Base-by-base conservation (phyloP, 306 rosid species). In the Spatholobus suberectus region DNA sequence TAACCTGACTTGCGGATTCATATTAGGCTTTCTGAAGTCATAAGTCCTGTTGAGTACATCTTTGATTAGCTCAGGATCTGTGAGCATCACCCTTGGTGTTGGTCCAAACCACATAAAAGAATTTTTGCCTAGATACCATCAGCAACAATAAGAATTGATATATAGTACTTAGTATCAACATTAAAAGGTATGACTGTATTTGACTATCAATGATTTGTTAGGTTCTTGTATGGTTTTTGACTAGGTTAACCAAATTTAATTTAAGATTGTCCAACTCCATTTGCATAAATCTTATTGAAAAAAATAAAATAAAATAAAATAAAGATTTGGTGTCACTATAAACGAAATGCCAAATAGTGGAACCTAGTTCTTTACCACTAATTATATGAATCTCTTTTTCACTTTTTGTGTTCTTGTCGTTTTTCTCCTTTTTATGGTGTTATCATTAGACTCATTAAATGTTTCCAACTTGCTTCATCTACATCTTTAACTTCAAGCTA, bases 31-130 rank as follows among this genome's bases (percentile, higher is more conserved):
- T 5, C 4, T 57, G 27, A 91, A 87, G 24, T 84, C 92, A 10
- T 43, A 13, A 0, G 0, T 32, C 41, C 78, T 87, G 79, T 81
- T 69, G 18, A 79, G 8, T 46, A 84, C 51, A 2, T 83, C 86
- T 71, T 80, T 91, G 38, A 86, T 23, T 35, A 68, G 77, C 10
- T 89, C 88, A 12, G 89, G 89, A 59, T 87, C 83, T 65, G 47
- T 79, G 24, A 89, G 26, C 35, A 18, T 79, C 65, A 89, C 81
- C 78, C 84, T 80, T 15, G 91, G 89, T 40, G 0, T 15, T 6
- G 86, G 81, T 82, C 85, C 81, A 65, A 65, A 26, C 85, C 85
- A 82, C 1, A 52, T 54, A 66, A 81, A 81, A 46, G 57, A 35
- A 24, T 62, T 73, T 59, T 73, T 62, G 1, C 85, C 85, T 81